Evolutionary conservation across 306 rosid genomes (phyloP), one percentile per base, ranked within the genome.

Genomic region (Sicyos baderoa): DNA sequence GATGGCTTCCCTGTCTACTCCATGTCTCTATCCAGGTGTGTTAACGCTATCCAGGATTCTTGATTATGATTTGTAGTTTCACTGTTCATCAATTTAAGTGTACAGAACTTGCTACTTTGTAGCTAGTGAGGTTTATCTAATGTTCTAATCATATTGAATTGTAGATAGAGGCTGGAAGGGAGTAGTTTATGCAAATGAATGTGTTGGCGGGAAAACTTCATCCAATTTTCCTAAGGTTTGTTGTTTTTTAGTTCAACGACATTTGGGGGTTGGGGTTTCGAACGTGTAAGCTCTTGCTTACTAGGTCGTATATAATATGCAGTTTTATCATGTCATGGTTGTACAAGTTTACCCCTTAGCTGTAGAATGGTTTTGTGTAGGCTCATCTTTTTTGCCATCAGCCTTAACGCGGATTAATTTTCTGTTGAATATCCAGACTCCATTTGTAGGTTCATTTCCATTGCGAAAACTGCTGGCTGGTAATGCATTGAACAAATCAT

Each of bases 181-280:
- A 42, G 53, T 79, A 79, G 73, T 85, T 54, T 82, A 81, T 68
- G 53, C 84, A 29, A 87, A 80, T 40, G 73, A 62, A 48, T 78
- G 72, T 78, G 71, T 55, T 68, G 32, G 81, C 11, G 73, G 79
- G 76, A 92, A 76, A 68, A 79, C 82, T 22, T 72, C 80, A 74
- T 85, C 86, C 76, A 89, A 74, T 62, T 77, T 76, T 77, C 82
- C 62, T 48, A 81, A 86, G 97, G 97, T 87, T 40, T 27, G 2
- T 2, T 29, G 2, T 29, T 29, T 29, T 29, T 29, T 2, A 3
- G 35, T 29, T 29, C 2, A 29, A 29, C 2, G 4, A 29, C 35
- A 29, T 29, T 29, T 29, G 35, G 35, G 35, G 4, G 35, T 29
- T 3, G 35, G 35, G 35, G 4, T 29, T 29, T 29, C 35, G 35